Evolutionary conservation across 1,284 basidiomycete genomes (phyloP), one percentile per base, ranked within the genome.

Genomic region (Peniophora sp.): DNA sequence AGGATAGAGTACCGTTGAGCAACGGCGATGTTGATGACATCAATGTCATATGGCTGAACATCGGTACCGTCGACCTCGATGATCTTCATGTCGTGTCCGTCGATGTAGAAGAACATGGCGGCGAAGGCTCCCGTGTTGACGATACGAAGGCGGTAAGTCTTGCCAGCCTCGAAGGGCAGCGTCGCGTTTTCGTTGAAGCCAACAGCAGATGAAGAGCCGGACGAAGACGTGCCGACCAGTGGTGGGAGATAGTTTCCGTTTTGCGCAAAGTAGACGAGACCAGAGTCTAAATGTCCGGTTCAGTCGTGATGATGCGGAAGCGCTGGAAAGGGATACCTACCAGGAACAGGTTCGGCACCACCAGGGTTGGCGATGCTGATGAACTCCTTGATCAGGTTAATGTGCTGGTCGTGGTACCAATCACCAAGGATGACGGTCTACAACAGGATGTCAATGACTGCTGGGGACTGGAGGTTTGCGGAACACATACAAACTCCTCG

Each of bases 1-100:
- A 97, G 81, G 48, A 98, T 72, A 0, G 92, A 94, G 69, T 95
- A 97, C n/a, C 95, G 83, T 66, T 98, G 95, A 0, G 94, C 94
- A 45, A 89, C 91, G 3, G 89, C 77, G 52, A 97, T 56, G 41
- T 81, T 77, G 49, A 97, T 60, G 32, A 85, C 64, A 60, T 91
- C 85, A 52, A 84, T 81, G 0, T 81, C 74, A 50, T 73, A 85
- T 54, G 85, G 83, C 61, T 88, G 74, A 2, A 84, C 74, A 65
- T 97, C 94, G 3, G 85, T 86, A 81, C 93, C 92, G 60, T 97
- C 94, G 24, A 83, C 89, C 62, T 92, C 85, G 61, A 98, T 93
- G 57, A 97, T 78, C 10, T 77, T 70, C 91, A 97, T 95, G 32
- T 88, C 78, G 64, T 97, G 95, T 1, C 92, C 92, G 55, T 96